Conservation (phyloP, 352 stramenopile genomes). For the Globisporangium orthogonon region DNA sequence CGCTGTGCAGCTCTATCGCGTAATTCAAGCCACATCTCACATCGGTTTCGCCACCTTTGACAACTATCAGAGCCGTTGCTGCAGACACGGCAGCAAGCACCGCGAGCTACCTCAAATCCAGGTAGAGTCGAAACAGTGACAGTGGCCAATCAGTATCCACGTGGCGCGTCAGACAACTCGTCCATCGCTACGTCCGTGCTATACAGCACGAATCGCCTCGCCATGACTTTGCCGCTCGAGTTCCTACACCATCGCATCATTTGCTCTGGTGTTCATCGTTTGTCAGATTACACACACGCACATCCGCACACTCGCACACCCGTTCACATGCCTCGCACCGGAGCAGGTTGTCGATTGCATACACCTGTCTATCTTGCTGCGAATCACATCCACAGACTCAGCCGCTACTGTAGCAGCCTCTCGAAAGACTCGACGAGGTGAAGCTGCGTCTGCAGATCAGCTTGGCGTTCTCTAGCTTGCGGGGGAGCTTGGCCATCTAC, state of each 20-base stretch:
- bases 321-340: background rate
- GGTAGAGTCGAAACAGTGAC: background rate
- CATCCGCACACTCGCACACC: too few species aligned
- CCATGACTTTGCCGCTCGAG: background rate
- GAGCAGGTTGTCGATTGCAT: too few species aligned
- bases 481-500: too few species aligned
- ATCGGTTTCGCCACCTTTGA: too few species aligned
- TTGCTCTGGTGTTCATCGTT: conserved; percentile 4
- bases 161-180: background rate
- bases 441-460: conserved; percentile 12
- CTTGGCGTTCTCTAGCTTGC: conserved; percentile 10
- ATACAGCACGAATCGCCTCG: conserved; percentile 1
- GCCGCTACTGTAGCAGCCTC: conserved; percentile 7
- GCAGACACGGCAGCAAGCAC: too few species aligned
- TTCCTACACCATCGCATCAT: background rate
- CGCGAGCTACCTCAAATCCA: too few species aligned
- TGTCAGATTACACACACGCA: background rate
- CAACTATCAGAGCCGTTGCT: too few species aligned
- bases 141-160: conserved; percentile 1
- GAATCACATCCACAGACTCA: conserved; percentile 8
- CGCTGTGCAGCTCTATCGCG: conserved; percentile 9
- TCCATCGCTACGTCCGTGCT: background rate
- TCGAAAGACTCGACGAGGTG: conserved; percentile 7
- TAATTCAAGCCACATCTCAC: conserved; percentile 15
- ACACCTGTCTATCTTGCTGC: background rate